Conservation (phyloP, 2,329 filamentous ascomycete species). For the Aspergillus bombycis region DNA sequence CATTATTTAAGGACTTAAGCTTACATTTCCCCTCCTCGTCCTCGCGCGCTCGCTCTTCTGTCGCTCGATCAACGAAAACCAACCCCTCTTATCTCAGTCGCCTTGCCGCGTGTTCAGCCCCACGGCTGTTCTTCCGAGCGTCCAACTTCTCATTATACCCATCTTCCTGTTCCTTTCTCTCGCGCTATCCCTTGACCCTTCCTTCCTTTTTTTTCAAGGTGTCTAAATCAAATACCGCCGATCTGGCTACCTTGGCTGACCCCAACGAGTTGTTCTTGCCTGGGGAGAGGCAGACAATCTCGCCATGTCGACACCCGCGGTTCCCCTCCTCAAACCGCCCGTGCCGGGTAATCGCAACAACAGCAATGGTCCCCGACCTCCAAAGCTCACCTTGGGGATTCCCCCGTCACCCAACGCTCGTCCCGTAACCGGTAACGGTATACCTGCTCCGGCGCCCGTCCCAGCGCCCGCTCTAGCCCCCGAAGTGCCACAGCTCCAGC, state of each 20-base stretch:
- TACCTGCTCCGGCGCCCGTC: constrained; percentile 33
- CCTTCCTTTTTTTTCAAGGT: constrained; percentile 19
- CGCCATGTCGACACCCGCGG: constrained; percentile 71
- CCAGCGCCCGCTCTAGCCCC: constrained; percentile 28
- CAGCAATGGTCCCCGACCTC: constrained; percentile 65
- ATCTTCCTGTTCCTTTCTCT: constrained; percentile 1
- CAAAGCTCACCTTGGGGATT: constrained; percentile 85
- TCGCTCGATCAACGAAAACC: not conserved
- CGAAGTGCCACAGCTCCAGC: constrained; percentile 37
- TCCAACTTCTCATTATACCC: not conserved
- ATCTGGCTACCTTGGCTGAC: constrained; percentile 43
- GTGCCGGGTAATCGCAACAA: constrained; percentile 70
- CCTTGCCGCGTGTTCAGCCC: constrained; percentile 6
- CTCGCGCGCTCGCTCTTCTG: not conserved
- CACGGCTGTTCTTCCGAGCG: not conserved
- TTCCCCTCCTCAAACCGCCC: constrained; percentile 80
- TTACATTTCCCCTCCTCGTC: not conserved
- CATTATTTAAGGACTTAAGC: not conserved
- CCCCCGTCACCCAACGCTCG: constrained; percentile 83
- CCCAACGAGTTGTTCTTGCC: constrained; percentile 46
- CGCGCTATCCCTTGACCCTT: constrained; percentile 6
- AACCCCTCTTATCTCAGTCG: not conserved
- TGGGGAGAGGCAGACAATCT: constrained; percentile 44
- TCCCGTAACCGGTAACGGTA: constrained; percentile 61
- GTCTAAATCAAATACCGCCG: constrained; percentile 29